Evolutionary conservation across 768 basidiomycete genomes (phyloP), one percentile per base, ranked within the genome.

Genomic region (Hericium alpestre): DNA sequence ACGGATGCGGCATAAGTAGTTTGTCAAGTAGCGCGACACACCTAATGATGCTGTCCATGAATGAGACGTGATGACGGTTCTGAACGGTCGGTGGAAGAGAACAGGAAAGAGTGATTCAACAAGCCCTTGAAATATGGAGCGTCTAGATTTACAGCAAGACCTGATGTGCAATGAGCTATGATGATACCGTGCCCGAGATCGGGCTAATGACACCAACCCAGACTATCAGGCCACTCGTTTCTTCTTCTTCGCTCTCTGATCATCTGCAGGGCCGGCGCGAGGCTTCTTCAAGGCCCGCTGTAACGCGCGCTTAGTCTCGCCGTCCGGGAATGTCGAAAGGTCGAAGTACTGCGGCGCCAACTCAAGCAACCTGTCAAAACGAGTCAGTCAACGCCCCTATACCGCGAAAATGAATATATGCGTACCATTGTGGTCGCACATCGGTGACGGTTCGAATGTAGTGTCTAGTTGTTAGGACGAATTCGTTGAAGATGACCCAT

Each of bases 401-500:
- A n/a, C n/a, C n/a, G 32, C 11, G 10, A 32, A 32, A 46, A 15
- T 7, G 23, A 9, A 8, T 12, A 4, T 15, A 12, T 3, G 72
- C 77, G 46, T 66, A 90, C 93, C 96, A 98, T 65, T 95, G 93
- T 2, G 87, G 79, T 65, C 79, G 76, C 56, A 95, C 79, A 55
- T 93, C 91, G 0, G 93, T 85, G 18, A 95, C 91, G 0, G 90
- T 95, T 27, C 96, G 84, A 66, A 99, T 93, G 66, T 87, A 98
- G 58, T 80, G 84, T 51, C 84, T 72, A 6, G 90, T 90, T 6
- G 94, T 98, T 62, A 97, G 72, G 11, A 97, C 92, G 63, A 97
- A 99, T 71, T 95, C 93, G 66, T 94, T 92, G 76, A 88, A 93
- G 9, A 90, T 68, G 3, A 94, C 90, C 93, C 91, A 94, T 64